Evolutionary conservation across 164 flowering plant species (phyloP), one percentile per base, ranked within the genome.

Genomic region (Magnolia changhungtana): DNA sequence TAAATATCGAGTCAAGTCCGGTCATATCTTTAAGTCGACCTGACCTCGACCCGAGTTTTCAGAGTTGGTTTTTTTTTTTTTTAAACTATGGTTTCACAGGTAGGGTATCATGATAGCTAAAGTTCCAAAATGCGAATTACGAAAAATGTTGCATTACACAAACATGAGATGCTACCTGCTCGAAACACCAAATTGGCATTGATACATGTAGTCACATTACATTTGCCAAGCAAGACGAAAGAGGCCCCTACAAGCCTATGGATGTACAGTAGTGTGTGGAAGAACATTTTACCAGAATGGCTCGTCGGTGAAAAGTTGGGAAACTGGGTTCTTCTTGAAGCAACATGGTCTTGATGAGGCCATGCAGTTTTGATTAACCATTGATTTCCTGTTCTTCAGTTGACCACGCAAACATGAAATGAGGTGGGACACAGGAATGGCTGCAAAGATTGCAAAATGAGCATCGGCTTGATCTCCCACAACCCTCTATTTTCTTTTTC

Each of bases 221-320:
- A 78, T 10, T 73, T 78, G 51, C 8, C 70, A 50, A 67, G 69
- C 58, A 69, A 18, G 18, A 55, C 1, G 61, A 1, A 72, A 29
- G 71, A 74, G 20, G 63, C 69, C 74, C 80, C 73, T 55, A 11
- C 61, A 55, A 55, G 61, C 61, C 61, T 0, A 55, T 64, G 76
- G 52, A 75, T 75, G 81, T 79, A 79, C 78, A 79, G 67, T 21
- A 61, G 23, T 45, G 70, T 11, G 61, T 9, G 61, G 50, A 19
- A 64, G 52, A 31, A 37, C 20, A 21, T 52, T 55, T 55, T n/a
- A 68, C 66, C 50, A 52, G 64, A 75, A 55, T 65, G 52, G 45
- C 45, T 37, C 7, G 45, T 37, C 7, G 45, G 45, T 37, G 7
- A 3, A 37, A 37, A 37, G 45, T 37, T 37, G 45, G 0, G 7